Percentiles rank a stretch among this genome's conserved stretches.
Evolutionary conservation across 2,329 filamentous ascomycete genomes (phyloP).

Genomic region (Curvularia sp.): DNA sequence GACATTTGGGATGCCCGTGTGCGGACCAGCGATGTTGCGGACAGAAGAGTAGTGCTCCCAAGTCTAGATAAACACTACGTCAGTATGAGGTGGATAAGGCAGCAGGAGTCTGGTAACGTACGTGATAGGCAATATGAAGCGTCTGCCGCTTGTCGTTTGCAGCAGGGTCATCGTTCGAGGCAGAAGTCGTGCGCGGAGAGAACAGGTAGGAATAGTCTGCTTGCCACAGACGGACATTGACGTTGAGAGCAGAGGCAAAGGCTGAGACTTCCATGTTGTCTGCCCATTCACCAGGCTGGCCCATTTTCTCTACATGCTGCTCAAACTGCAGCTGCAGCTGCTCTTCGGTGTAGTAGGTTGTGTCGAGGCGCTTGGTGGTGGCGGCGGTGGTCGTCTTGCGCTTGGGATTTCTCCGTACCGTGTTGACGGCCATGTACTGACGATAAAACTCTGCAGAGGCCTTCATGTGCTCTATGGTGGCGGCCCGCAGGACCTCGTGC

Average conservation of each 20-base stretch:
- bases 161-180: constrained; percentile 37
- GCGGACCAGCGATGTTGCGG: constrained; percentile 65
- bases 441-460: constrained; percentile 68
- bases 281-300: constrained; percentile 66
- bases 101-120: constrained; percentile 50
- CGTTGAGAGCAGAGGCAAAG: constrained; percentile 67
- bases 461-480: constrained; percentile 68
- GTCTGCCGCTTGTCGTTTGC: constrained; percentile 43
- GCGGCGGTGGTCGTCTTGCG: constrained; percentile 61
- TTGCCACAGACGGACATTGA: constrained; percentile 69
- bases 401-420: constrained; percentile 62
- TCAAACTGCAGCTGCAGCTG: constrained; percentile 62
- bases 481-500: constrained; percentile 64
- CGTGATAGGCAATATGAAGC: constrained; percentile 69
- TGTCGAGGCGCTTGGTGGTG: constrained; percentile 53
- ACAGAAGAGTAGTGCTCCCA: constrained; percentile 74
- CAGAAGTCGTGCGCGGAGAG: constrained; percentile 50
- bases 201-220: constrained; percentile 60
- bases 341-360: constrained; percentile 57
- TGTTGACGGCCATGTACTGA: constrained; percentile 65
- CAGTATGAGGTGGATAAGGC: constrained; percentile 19
- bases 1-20: constrained; percentile 62
- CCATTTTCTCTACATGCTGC: constrained; percentile 66
- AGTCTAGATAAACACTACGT: constrained; percentile 50
- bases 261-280: constrained; percentile 73